phyloP scores from a whole-genome alignment of 78 protist genomes.

The Creolimax fragrantissima region DNA sequence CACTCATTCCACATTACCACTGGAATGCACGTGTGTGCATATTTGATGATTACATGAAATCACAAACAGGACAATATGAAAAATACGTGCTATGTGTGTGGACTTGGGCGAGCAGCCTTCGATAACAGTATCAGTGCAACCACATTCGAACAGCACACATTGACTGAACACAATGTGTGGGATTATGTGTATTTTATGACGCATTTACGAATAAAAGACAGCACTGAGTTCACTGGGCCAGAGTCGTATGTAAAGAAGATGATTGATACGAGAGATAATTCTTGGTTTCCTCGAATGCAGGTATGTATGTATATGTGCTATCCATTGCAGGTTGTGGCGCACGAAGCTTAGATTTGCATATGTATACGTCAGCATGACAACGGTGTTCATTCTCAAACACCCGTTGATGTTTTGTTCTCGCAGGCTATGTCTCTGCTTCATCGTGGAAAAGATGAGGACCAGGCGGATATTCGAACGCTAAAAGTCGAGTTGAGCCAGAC shows the following conservation, averaged over 20 bases:
- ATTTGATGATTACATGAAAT: no score
- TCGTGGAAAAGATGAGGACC: neutral
- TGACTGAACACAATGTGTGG: conserved; percentile 63
- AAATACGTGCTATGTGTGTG: conserved; percentile 44
- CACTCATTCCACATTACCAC: no score
- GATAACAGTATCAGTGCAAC: neutral
- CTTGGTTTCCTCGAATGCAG: conserved; percentile 29
- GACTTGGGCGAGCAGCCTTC: conserved; percentile 16
- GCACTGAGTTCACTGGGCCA: conserved; percentile 50
- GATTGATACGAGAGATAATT: neutral
- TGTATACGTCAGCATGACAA: neutral
- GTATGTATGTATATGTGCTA: neutral
- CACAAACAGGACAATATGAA: conserved; percentile 6
- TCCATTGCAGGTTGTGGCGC: neutral
- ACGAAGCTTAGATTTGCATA: neutral
- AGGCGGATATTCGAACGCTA: neutral
- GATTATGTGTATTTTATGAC: conserved; percentile 48
- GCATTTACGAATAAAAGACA: conserved; percentile 27
- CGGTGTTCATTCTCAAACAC: neutral
- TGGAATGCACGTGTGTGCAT: no score
- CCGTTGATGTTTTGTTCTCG: neutral
- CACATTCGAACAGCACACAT: conserved; percentile 45
- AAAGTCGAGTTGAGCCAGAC: neutral
- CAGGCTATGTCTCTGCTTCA: neutral
- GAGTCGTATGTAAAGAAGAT: conserved; percentile 33